Evolutionary conservation across 1,284 basidiomycete species (phyloP).

Genomic region (Rhodotorula glutinis): DNA sequence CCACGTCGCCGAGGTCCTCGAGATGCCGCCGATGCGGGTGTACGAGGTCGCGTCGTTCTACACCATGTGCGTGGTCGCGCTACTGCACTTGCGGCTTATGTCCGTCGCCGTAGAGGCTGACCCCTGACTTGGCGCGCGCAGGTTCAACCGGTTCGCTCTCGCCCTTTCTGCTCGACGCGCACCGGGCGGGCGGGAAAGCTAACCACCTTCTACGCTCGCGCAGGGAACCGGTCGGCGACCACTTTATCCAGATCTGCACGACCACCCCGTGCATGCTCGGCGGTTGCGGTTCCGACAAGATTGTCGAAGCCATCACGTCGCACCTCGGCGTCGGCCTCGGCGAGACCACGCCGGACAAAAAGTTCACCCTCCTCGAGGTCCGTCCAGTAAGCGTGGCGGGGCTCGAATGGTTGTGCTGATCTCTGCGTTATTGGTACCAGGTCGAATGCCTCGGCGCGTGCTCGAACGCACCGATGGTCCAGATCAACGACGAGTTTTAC

Average conservation of each 20-base stretch:
- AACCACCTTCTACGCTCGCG: not conserved
- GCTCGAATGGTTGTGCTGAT: too few relatives aligned
- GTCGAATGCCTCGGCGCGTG: conserved; percentile 98
- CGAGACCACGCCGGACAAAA: conserved; percentile 87
- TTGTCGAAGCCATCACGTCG: conserved; percentile 77
- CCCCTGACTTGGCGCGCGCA: not conserved
- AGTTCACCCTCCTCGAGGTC: conserved; percentile 89
- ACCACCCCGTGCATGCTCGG: conserved; percentile 98
- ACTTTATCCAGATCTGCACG: conserved; percentile 98
- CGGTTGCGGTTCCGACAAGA: conserved; percentile 76
- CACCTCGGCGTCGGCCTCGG: conserved; percentile 84
- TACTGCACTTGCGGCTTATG: not conserved
- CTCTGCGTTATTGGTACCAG: not conserved
- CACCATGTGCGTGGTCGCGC: conserved; percentile 77
- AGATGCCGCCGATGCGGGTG: conserved; percentile 97
- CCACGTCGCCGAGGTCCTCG: conserved; percentile 80
- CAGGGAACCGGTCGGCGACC: conserved; percentile 88
- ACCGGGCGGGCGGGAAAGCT: not conserved
- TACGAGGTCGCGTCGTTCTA: conserved; percentile 99
- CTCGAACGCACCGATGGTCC: conserved; percentile 99
- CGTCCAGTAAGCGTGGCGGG: not conserved
- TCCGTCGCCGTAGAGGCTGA: too few relatives aligned
- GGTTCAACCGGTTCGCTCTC: conserved; percentile 20
- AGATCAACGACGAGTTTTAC: conserved; percentile 94
- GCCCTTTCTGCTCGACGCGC: not conserved